Conservation (phyloP, 169 alveolate species). For the Ophryocystis elektroscirrha region DNA sequence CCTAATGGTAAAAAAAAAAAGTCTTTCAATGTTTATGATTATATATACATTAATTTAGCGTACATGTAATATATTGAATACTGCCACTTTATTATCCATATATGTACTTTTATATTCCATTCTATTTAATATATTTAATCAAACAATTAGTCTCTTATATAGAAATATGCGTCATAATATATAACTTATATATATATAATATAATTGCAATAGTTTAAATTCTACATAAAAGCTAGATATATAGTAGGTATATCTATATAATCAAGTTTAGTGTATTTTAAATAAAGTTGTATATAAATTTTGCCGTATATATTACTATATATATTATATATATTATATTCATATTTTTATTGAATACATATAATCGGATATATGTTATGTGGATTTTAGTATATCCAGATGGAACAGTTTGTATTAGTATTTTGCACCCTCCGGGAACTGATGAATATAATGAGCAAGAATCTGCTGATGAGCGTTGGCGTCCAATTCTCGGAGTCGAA, state of each 20-base stretch:
- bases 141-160: too few relatives aligned
- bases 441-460: constrained; percentile 79
- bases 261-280: constrained; percentile 1
- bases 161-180: too few relatives aligned
- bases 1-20: constrained; percentile 76
- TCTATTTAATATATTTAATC: too few relatives aligned
- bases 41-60: too few relatives aligned
- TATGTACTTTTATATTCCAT: too few relatives aligned
- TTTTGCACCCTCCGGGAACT: constrained; percentile 83
- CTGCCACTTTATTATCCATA: too few relatives aligned
- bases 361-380: not conserved
- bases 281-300: too few relatives aligned
- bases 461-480: constrained; percentile 91
- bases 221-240: not conserved
- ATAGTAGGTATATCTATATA: constrained; percentile 2
- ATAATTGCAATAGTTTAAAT: not conserved
- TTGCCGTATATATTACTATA: too few relatives aligned
- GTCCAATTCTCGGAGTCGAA: constrained; percentile 88
- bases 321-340: too few relatives aligned
- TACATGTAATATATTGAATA: too few relatives aligned
- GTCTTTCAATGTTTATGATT: too few relatives aligned
- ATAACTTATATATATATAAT: not conserved
- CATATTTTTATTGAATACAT: too few relatives aligned
- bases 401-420: constrained; percentile 88
- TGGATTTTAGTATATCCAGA: constrained; percentile 38